phyloP scores from a whole-genome alignment of 139 green algal genomes.

The Chlorella sp. region DNA sequence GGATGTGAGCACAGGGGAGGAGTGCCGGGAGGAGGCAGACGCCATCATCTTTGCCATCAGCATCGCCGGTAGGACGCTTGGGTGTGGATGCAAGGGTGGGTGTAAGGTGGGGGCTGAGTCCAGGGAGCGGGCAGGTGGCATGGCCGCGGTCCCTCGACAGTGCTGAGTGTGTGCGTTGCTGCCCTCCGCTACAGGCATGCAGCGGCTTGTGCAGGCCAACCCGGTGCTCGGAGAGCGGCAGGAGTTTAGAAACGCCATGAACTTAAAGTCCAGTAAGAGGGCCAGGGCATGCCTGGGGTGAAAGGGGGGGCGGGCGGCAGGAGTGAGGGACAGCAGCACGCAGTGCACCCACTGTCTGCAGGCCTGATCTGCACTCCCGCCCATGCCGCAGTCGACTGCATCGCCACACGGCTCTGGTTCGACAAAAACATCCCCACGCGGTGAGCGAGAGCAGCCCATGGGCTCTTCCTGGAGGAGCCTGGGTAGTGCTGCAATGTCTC shows the following conservation, averaged over 20 bases:
- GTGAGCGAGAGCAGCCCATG: too few species aligned
- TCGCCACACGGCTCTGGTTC: conserved; percentile 78
- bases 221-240: conserved; percentile 46
- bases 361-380: background rate
- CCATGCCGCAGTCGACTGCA: conserved; percentile 63
- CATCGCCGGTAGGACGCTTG: conserved; percentile 39
- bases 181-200: conserved; percentile 81
- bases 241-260: conserved; percentile 77
- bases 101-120: too few species aligned
- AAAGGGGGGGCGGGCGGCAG: background rate
- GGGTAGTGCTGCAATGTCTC: background rate
- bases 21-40: conserved; percentile 62
- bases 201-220: conserved; percentile 75
- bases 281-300: background rate
- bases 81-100: background rate
- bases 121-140: too few species aligned
- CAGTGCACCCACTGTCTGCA: background rate
- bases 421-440: conserved; percentile 57
- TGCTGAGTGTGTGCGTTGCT: too few species aligned
- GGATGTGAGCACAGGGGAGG: conserved; percentile 21
- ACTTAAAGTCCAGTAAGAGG: conserved; percentile 52
- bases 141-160: too few species aligned
- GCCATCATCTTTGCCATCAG: conserved; percentile 85
- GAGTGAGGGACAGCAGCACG: background rate
- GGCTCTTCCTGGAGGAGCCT: too few species aligned